Evolutionary conservation across 2,329 filamentous ascomycete species (phyloP), one percentile per base, ranked within the genome.

Genomic region (Setomelanomma holmii): DNA sequence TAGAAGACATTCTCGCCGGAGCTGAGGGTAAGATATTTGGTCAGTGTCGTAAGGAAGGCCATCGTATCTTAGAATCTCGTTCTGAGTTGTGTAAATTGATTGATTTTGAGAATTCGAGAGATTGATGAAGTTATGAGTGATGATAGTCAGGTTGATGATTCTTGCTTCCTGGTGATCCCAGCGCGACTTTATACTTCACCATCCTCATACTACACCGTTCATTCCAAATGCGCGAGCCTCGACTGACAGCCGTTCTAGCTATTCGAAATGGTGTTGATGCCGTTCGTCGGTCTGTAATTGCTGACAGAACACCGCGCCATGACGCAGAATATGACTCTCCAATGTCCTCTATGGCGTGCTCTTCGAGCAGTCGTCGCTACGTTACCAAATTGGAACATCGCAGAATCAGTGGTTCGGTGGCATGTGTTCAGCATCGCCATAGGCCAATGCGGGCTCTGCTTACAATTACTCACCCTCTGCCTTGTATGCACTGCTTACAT

Each of bases 1-100:
- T 76, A 78, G 66, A 77, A 79, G 49, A 79, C 56, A 5, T 64
- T 67, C 41, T 65, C 63, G n/a, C 64, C 63, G 6, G 45, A 51
- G 10, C 53, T 54, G 23, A 65, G 57, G 38, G 56, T 51, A 19
- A 63, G 56, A 40, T 57, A 60, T 42, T 56, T 53, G 27, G 58
- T 59, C 2, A 57, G 17, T 19, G 60, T 58, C 22, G 46, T 58
- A 33, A 58, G 44, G 45, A 60, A 56, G 11, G 53, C 53, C 62
- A 65, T 65, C 12, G 11, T 49, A n/a, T n/a, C n/a, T n/a, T n/a
- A n/a, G n/a, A n/a, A n/a, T n/a, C n/a, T n/a, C n/a, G n/a, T n/a
- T n/a, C n/a, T n/a, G n/a, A n/a, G n/a, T n/a, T n/a, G n/a, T n/a
- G n/a, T n/a, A n/a, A n/a, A n/a, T n/a, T n/a, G n/a, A n/a, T 30